Evolutionary conservation across 257 asterid species (phyloP), one percentile per base, ranked within the genome.

Genomic region (Hygrophila difformis): DNA sequence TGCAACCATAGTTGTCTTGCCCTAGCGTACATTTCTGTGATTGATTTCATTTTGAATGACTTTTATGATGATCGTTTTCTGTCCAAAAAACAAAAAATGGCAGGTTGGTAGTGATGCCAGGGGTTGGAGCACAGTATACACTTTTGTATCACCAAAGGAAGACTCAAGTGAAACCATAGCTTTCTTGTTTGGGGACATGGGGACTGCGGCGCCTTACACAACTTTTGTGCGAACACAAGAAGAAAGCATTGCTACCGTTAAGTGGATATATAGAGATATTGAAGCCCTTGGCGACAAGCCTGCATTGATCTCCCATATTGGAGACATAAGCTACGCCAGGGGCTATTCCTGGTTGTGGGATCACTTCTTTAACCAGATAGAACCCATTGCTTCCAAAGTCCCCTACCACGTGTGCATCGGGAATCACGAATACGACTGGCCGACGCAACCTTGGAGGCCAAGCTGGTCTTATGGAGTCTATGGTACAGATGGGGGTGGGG

Each of bases 261-360:
- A 85, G 67, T 89, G 93, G 96, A 89, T 89, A 59, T 57, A 37
- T 43, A 67, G 89, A 45, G 98, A 89, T 49, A 71, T 89, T 11
- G 78, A 85, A 62, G 84, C 80, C 57, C 69, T 82, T 12, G 96
- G 93, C 8, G 57, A 77, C 59, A 89, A 79, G 55, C 94, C 96
- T 16, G 64, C 88, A 18, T 18, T 89, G 39, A 77, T 89, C 53
- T 89, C 98, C 2, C 98, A 89, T 47, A 77, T 89, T 40, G 98
- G 98, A 53, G 98, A 89, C 57, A 77, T 89, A 59, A 89, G 98
- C 79, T 85, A 89, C 6, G 98, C 98, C 19, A 69, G 94, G 57
- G 98, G 98, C 44, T 76, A 82, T 59, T 61, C 94, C 11, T 89
- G 98, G 98, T 39, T 89, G 60, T 89, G 98, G 98, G 98, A 89